Conservation (phyloP, 805 yeast species). For the Kluyveromyces dobzhanskii region DNA sequence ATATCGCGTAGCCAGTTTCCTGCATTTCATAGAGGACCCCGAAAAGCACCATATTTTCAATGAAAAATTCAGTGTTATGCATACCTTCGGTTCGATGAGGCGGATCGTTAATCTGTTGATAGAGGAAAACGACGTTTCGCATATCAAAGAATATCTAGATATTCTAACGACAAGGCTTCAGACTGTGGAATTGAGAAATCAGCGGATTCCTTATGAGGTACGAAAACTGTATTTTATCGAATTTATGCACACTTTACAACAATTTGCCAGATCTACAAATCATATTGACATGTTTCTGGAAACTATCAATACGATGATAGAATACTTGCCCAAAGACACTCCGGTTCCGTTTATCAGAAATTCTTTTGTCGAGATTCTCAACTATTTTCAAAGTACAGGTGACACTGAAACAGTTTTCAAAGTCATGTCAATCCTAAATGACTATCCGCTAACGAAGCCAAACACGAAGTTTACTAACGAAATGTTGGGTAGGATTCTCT, state of each 20-base stretch:
- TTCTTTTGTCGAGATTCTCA: slow-evolving; percentile 11
- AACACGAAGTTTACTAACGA: slow-evolving; percentile 14
- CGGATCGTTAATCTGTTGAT: slow-evolving; percentile 11
- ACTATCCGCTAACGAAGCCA: slow-evolving; percentile 6
- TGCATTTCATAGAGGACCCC: slow-evolving; percentile 15
- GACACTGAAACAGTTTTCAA: slow-evolving; percentile 21
- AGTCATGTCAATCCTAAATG: slow-evolving; percentile 13
- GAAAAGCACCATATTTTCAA: slow-evolving; percentile 9
- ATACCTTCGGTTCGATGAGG: slow-evolving; percentile 17
- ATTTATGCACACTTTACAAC: slow-evolving; percentile 17
- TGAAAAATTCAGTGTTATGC: slow-evolving; percentile 15
- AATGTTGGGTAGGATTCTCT: slow-evolving; percentile 15
- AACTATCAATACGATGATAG: slow-evolving; percentile 9
- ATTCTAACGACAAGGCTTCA: slow-evolving; percentile 17
- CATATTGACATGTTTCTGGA: slow-evolving; percentile 16
- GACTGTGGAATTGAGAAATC: slow-evolving; percentile 3
- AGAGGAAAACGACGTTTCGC: slow-evolving; percentile 13
- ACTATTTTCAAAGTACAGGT: slow-evolving; percentile 12
- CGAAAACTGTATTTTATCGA: slow-evolving; percentile 10
- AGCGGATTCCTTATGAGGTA: not conserved
- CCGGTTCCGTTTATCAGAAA: slow-evolving; percentile 10
- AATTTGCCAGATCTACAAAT: slow-evolving; percentile 12
- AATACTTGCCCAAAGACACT: slow-evolving; percentile 5
- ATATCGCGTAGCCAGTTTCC: slow-evolving; percentile 20
- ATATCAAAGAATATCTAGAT: slow-evolving; percentile 15